Conservation (phyloP, 768 basidiomycete genomes). For the Mycena venus region DNA sequence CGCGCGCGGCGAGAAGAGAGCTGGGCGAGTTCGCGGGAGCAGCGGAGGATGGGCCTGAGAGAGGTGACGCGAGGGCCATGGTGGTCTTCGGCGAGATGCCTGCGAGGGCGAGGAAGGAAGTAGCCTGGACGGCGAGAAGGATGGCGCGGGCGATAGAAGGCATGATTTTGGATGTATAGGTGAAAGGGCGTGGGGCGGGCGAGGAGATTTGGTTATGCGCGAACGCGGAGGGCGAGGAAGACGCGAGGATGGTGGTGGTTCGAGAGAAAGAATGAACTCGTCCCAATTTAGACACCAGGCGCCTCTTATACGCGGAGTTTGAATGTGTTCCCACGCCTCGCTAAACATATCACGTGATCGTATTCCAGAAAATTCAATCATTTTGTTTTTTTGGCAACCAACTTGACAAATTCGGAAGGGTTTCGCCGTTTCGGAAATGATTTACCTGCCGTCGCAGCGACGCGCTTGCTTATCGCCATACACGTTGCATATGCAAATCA, state of each 20-base stretch:
- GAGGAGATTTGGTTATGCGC: background rate
- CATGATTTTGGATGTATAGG: conserved; percentile 34
- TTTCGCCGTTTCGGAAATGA: too few relatives aligned
- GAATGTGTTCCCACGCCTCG: conserved; percentile 21
- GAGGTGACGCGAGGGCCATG: conserved; percentile 51
- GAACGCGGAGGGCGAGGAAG: conserved; percentile 14
- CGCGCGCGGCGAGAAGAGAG: conserved; percentile 38
- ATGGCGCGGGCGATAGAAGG: conserved; percentile 53
- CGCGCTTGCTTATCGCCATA: too few relatives aligned
- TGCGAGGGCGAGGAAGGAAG: conserved; percentile 53
- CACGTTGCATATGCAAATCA: background rate
- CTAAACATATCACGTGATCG: conserved; percentile 14
- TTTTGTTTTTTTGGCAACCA: too few relatives aligned
- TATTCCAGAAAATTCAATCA: background rate
- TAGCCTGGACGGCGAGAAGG: conserved; percentile 55
- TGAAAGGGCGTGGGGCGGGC: conserved; percentile 22
- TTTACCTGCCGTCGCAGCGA: too few relatives aligned
- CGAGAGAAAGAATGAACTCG: conserved; percentile 27
- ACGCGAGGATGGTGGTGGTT: conserved; percentile 29
- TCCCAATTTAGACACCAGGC: conserved; percentile 1
- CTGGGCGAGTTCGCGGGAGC: conserved; percentile 33
- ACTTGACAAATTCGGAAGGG: background rate
- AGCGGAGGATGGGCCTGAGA: conserved; percentile 36
- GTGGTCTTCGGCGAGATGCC: conserved; percentile 44
- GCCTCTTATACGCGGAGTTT: conserved; percentile 28